These are phyloP conservation scores for Termitomyces sp. DNA, from an alignment of 768 basidiomycete genomes.

Conservation along the genomic window DNA sequence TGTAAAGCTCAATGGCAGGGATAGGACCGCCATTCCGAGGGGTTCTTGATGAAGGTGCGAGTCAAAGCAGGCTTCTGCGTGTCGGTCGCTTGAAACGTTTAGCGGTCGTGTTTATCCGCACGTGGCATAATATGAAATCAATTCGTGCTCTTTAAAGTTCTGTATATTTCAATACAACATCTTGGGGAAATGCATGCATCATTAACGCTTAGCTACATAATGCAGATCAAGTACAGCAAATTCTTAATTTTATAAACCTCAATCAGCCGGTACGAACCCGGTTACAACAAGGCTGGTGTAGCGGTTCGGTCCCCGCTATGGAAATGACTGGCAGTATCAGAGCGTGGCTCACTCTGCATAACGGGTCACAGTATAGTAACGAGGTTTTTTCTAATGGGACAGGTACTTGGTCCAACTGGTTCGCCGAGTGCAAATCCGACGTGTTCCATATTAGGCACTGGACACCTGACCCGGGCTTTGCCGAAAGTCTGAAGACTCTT, in stretches of 20 bases:
- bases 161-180: not conserved
- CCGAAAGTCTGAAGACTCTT: not conserved
- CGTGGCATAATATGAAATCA: constrained; percentile 1
- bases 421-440: too few species aligned
- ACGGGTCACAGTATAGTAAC: too few species aligned
- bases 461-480: not conserved
- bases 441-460: too few species aligned
- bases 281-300: too few species aligned
- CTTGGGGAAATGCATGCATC: not conserved
- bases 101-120: constrained; percentile 1
- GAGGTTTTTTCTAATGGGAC: too few species aligned
- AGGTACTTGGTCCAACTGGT: too few species aligned
- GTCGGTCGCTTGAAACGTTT: not conserved
- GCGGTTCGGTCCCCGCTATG: too few species aligned
- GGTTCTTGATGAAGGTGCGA: constrained; percentile 1
- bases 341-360: too few species aligned
- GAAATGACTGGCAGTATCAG: too few species aligned
- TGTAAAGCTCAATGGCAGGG: constrained; percentile 81
- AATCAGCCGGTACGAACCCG: not conserved
- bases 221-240: not conserved
- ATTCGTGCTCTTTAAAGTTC: not conserved
- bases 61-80: not conserved
- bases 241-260: not conserved
- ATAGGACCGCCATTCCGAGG: constrained; percentile 72
- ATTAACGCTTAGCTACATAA: not conserved